phyloP scores from a whole-genome alignment of 2,329 filamentous ascomycete species.

The Cercospora zeae-maydis region DNA sequence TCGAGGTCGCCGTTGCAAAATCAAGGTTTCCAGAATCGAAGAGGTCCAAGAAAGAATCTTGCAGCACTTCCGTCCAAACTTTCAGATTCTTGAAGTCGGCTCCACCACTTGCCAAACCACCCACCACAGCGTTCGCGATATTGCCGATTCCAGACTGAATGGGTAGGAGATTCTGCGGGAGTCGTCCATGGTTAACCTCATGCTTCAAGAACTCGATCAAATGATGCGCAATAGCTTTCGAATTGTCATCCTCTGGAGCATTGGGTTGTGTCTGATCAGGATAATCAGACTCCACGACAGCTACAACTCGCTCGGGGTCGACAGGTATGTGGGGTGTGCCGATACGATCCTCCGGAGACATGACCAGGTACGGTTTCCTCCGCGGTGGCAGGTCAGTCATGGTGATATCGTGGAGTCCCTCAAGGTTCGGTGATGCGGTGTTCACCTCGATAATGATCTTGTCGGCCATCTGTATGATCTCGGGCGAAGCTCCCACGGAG shows the following conservation, averaged over 20 bases:
- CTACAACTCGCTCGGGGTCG: conserved; percentile 79
- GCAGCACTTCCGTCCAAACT: conserved; percentile 90
- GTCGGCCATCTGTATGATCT: conserved; percentile 80
- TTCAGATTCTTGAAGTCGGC: conserved; percentile 83
- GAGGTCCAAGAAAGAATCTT: conserved; percentile 88
- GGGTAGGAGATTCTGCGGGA: conserved; percentile 72
- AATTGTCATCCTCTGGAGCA: conserved; percentile 68
- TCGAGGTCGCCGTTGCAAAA: conserved; percentile 84
- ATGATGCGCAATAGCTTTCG: conserved; percentile 69
- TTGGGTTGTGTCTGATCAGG: conserved; percentile 74
- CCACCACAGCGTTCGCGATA: conserved; percentile 88
- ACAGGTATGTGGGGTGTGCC: conserved; percentile 78
- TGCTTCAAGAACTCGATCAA: conserved; percentile 84
- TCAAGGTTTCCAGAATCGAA: conserved; percentile 85
- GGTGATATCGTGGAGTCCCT: conserved; percentile 86
- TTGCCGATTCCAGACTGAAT: conserved; percentile 88
- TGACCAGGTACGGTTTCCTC: conserved; percentile 82
- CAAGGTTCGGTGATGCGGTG: conserved; percentile 77
- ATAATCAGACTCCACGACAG: conserved; percentile 80
- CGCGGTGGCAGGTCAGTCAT: conserved; percentile 79
- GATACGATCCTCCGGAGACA: conserved; percentile 80
- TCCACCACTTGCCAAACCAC: conserved; percentile 67
- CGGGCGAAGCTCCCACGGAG: conserved; percentile 41
- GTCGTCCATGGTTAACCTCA: conserved; percentile 72
- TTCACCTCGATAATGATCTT: conserved; percentile 95